These are phyloP conservation scores for Apiospora kogelbergensis DNA, from an alignment of 2,329 filamentous ascomycete genomes.

Conservation along the genomic window DNA sequence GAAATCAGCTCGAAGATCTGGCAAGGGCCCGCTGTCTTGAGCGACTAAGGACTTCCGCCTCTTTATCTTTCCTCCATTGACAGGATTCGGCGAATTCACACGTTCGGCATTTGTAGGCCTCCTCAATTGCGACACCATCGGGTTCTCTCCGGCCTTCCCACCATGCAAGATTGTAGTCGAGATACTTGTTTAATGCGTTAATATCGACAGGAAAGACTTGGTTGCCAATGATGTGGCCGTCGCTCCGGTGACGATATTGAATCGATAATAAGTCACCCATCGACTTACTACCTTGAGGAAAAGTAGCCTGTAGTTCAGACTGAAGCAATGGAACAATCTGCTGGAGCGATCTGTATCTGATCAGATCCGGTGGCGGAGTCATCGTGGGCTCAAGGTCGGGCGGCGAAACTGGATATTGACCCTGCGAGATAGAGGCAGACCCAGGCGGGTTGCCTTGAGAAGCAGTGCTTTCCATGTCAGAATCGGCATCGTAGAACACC, in stretches of 20 bases:
- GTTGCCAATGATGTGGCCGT: constrained; percentile 54
- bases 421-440: constrained; percentile 18
- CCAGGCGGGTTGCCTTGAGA: not conserved
- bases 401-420: constrained; percentile 13
- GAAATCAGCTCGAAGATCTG: not conserved
- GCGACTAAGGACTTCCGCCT: constrained; percentile 49
- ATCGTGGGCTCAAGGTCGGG: constrained; percentile 14
- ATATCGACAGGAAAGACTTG: constrained; percentile 68
- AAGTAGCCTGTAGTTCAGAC: constrained; percentile 50
- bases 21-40: not conserved
- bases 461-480: constrained; percentile 14
- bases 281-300: constrained; percentile 48
- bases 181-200: constrained; percentile 61
- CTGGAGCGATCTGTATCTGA: constrained; percentile 49
- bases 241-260: constrained; percentile 52
- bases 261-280: constrained; percentile 52
- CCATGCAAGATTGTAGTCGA: constrained; percentile 75
- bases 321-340: constrained; percentile 47
- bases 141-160: constrained; percentile 78
- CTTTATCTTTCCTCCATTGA: constrained; percentile 71
- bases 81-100: constrained; percentile 84
- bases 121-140: constrained; percentile 75
- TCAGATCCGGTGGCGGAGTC: constrained; percentile 32
- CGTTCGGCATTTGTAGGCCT: constrained; percentile 82
- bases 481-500: constrained; percentile 52